Evolutionary conservation across 331 rosid genomes (phyloP).

Genomic region (Saraca asoca): DNA sequence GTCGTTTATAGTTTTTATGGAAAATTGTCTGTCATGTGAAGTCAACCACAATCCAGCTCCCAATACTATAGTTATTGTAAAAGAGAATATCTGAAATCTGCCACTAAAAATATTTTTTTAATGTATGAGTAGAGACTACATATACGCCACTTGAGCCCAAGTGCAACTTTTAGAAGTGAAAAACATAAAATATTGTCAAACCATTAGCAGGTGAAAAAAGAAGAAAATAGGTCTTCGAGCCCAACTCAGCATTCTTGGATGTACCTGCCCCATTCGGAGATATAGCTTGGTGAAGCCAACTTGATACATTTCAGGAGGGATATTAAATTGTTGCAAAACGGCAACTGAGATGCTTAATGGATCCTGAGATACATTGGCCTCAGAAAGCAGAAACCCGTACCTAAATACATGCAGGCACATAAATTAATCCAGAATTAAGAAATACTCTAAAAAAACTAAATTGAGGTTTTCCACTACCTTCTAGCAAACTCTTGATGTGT

Average conservation of each 20-base stretch:
- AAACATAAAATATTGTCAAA: slow-evolving; percentile 17
- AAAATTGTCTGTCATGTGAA: slow-evolving; percentile 11
- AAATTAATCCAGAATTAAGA: slow-evolving; percentile 23
- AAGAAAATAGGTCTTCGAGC: slow-evolving; percentile 28
- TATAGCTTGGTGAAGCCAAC: slow-evolving; percentile 91
- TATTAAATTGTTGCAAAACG: slow-evolving; percentile 70
- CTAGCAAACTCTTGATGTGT: slow-evolving; percentile 85
- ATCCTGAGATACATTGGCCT: slow-evolving; percentile 58
- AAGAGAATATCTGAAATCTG: slow-evolving; percentile 2
- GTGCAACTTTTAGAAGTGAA: slow-evolving; percentile 14
- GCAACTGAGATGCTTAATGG: slow-evolving; percentile 85
- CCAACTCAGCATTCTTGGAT: slow-evolving; percentile 2
- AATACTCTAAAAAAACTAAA: slow-evolving; percentile 23
- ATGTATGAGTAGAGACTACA: neutral
- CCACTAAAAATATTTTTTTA: slow-evolving; percentile 37
- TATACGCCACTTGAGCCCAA: slow-evolving; percentile 4
- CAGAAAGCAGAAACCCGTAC: slow-evolving; percentile 69
- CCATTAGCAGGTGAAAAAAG: neutral
- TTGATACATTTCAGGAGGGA: slow-evolving; percentile 89
- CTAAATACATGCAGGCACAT: slow-evolving; percentile 44
- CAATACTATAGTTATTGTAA: neutral
- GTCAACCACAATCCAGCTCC: slow-evolving; percentile 15
- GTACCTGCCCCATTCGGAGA: slow-evolving; percentile 89
- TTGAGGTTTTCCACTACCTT: slow-evolving; percentile 51
- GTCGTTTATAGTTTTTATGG: neutral